Conservation (phyloP, 352 stramenopile species). For the Phytophthora hibernalis region DNA sequence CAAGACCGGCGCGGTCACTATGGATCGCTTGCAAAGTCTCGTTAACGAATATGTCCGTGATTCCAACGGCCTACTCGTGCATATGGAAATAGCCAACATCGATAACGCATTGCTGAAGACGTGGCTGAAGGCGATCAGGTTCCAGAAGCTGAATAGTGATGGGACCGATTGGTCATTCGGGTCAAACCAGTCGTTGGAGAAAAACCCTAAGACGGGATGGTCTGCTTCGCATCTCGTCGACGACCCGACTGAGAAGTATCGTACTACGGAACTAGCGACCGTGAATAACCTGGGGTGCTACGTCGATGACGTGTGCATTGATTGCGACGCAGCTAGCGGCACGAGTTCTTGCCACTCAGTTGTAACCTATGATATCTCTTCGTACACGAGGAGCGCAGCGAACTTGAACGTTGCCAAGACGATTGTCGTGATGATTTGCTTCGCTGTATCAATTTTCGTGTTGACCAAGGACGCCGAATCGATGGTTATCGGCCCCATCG, state of each 20-base stretch:
- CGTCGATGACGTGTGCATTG: constrained; percentile 60
- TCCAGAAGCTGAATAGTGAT: constrained; percentile 59
- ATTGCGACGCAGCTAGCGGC: constrained; percentile 46
- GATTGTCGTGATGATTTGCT: constrained; percentile 91
- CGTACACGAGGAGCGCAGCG: constrained; percentile 42
- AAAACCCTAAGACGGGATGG: constrained; percentile 83
- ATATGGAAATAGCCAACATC: constrained; percentile 67
- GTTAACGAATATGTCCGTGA: constrained; percentile 82
- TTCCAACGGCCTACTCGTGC: constrained; percentile 71
- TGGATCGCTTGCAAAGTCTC: constrained; percentile 54
- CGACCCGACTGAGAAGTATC: constrained; percentile 49
- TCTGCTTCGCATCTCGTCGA: constrained; percentile 57
- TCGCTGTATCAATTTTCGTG: constrained; percentile 91
- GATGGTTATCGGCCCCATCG: constrained; percentile 97
- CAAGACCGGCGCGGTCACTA: constrained; percentile 54
- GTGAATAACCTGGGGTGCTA: constrained; percentile 79
- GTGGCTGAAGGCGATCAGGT: constrained; percentile 70
- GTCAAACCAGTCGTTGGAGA: constrained; percentile 43
- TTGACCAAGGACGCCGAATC: constrained; percentile 94
- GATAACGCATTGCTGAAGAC: constrained; percentile 43
- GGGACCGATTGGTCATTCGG: constrained; percentile 52
- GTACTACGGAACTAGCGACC: constrained; percentile 63
- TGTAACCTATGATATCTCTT: constrained; percentile 82
- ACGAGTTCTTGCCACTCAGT: constrained; percentile 67
- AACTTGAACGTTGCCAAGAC: constrained; percentile 89